Evolutionary conservation across 2,329 filamentous ascomycete genomes (phyloP).

Genomic region (Claviceps quebecensis): DNA sequence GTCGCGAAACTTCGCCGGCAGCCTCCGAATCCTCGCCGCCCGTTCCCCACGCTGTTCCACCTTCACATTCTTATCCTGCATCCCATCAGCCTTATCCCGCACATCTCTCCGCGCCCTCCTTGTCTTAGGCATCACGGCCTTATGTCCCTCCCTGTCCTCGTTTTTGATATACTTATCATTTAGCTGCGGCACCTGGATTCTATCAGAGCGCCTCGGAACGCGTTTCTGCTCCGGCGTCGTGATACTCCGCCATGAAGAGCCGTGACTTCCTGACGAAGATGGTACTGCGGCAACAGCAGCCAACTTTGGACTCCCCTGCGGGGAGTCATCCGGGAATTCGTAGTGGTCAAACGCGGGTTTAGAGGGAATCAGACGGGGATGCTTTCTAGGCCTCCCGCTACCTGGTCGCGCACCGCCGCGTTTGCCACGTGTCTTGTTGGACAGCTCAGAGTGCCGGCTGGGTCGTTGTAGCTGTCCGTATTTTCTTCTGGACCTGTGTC

Average conservation of each 20-base stretch:
- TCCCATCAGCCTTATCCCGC: constrained; percentile 6
- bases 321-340: neutral
- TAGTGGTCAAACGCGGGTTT: constrained; percentile 1
- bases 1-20: constrained; percentile 22
- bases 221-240: constrained; percentile 1
- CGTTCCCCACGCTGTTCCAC: constrained; percentile 15
- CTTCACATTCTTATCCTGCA: constrained; percentile 19
- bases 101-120: neutral
- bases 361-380: constrained; percentile 14
- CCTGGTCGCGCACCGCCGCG: constrained; percentile 24
- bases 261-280: neutral
- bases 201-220: neutral
- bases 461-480: constrained; percentile 5
- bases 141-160: neutral
- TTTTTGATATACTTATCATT: constrained; percentile 16
- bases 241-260: neutral
- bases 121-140: neutral
- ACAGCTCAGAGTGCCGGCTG: constrained; percentile 10
- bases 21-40: constrained; percentile 17
- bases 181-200: constrained; percentile 12
- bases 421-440: constrained; percentile 23
- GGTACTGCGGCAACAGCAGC: neutral
- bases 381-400: constrained; percentile 25
- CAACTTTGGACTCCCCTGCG: neutral
- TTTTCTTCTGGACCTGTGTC: constrained; percentile 11